Conservation (phyloP, 176 grass and related monocot species). For the Ampelocalamus luodianensis region DNA sequence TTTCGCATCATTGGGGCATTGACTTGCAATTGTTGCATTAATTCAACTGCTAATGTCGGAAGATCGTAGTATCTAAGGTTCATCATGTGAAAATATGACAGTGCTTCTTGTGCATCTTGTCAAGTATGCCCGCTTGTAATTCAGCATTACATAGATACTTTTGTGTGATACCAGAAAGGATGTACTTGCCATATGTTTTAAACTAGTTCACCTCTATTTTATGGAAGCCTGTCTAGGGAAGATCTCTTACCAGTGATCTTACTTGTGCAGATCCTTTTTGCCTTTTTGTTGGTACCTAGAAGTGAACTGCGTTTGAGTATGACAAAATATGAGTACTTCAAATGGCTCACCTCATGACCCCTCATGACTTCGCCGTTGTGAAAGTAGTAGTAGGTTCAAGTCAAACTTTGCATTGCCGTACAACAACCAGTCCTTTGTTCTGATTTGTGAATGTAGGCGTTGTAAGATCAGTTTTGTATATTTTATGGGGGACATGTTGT, state of each 20-base stretch:
- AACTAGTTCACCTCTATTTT: slow-evolving; percentile 1
- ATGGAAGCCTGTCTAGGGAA: slow-evolving; percentile 1
- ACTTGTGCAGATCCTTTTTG: slow-evolving; percentile 39
- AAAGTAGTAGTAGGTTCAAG: slow-evolving; percentile 18
- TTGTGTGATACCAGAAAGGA: not conserved
- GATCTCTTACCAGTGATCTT: not conserved
- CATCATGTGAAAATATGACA: not conserved
- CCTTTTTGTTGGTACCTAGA: slow-evolving; percentile 8
- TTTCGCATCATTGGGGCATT: not conserved
- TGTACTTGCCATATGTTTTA: not conserved
- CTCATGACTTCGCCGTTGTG: slow-evolving; percentile 11
- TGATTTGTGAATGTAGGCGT: slow-evolving; percentile 22
- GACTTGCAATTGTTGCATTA: slow-evolving; percentile 13
- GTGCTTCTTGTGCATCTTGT: not conserved
- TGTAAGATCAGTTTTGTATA: slow-evolving; percentile 38
- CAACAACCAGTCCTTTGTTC: not conserved
- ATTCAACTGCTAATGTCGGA: not conserved
- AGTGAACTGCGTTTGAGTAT: slow-evolving; percentile 9
- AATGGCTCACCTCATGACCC: slow-evolving; percentile 23
- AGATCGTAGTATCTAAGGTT: not conserved
- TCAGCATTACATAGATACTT: not conserved
- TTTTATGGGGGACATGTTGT: not conserved
- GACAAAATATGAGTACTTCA: slow-evolving; percentile 18
- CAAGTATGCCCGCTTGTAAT: not conserved
- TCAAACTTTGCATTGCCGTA: not conserved